Evolutionary conservation across 495 filamentous ascomycete genomes (phyloP).

Genomic region (Aspergillus nanangensis): DNA sequence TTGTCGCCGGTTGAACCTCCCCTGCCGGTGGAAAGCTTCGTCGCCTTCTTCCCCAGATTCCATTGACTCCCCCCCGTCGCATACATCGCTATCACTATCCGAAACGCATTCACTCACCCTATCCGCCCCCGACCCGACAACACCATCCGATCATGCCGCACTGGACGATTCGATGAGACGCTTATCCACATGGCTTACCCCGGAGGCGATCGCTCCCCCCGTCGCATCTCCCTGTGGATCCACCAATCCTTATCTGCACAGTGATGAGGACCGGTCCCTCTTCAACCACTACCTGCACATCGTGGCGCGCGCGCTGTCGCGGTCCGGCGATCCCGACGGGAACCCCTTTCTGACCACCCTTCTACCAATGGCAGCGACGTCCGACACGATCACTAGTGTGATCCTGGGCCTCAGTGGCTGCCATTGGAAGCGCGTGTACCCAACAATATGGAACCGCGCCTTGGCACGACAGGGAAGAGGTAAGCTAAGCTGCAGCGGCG

Average conservation of each 20-base stretch:
- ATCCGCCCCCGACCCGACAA: neutral
- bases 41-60: slow-evolving; percentile 4
- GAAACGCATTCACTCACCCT: neutral
- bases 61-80: slow-evolving; percentile 3
- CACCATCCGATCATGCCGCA: neutral
- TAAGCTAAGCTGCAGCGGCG: neutral
- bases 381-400: slow-evolving; percentile 23
- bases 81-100: neutral
- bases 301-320: slow-evolving; percentile 20
- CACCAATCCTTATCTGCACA: slow-evolving; percentile 18
- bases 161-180: slow-evolving; percentile 6
- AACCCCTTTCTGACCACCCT: slow-evolving; percentile 25
- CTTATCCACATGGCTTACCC: slow-evolving; percentile 11
- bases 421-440: slow-evolving; percentile 27
- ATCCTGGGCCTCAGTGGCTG: slow-evolving; percentile 25
- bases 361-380: slow-evolving; percentile 22
- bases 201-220: slow-evolving; percentile 19
- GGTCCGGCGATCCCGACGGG: slow-evolving; percentile 18
- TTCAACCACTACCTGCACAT: slow-evolving; percentile 29
- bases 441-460: slow-evolving; percentile 21
- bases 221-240: slow-evolving; percentile 17
- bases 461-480: slow-evolving; percentile 22
- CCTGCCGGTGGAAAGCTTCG: slow-evolving; percentile 16
- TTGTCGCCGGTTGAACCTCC: slow-evolving; percentile 22
- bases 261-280: slow-evolving; percentile 20